Evolutionary conservation across 2,329 filamentous ascomycete species (phyloP), one percentile per base, ranked within the genome.

Genomic region (Ophiocordyceps camponoti-rufipedis): DNA sequence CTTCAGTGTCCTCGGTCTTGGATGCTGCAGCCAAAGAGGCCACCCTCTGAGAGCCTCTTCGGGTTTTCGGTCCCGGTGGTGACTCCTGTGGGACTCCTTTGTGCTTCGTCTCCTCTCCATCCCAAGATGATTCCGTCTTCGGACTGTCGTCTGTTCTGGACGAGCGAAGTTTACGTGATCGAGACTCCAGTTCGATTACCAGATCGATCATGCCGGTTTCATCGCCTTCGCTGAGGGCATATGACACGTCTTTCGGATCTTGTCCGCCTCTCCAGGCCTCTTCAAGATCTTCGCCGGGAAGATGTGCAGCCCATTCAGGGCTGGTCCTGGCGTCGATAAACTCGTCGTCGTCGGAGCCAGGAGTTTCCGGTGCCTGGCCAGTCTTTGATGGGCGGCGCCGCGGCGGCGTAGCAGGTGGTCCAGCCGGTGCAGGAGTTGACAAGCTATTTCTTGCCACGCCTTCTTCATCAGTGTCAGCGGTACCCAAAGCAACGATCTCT

Each of bases 271-370:
- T 6, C 13, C 33, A 19, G 6, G 14, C n/a, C 5, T 7, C 14
- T 3, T 10, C 41, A 14, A n/a, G 6, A 13, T n/a, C 13, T 11
- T 41, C 18, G 4, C 5, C 4, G 5, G 28, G 11, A 32, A 47
- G 45, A 13, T 46, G 41, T 4, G 46, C 32, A 8, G 56, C 52
- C 4, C 52, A 54, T 29, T 57, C 48, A 8, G 67, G 69, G 46
- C 66, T 73, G 32, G 61, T 67, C 41, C 59, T 61, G 12, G 69
- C 70, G 54, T 75, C 71, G 38, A 71, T 62, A 51, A 68, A 72
- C 18, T 65, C 62, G n/a, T 72, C 66, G 6, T 61, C 59, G 16
- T 72, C 65, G 2, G 66, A 67, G 44, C 58, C 68, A 1, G 66
- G 63, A 6, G 65, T 65, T 31, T 61, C 60, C 31, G 60, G 52